Percentiles rank a stretch among this genome's conserved stretches.
These are phyloP conservation scores for Fomitopsis serialis DNA, from an alignment of 768 basidiomycete genomes.

Conservation along the genomic window DNA sequence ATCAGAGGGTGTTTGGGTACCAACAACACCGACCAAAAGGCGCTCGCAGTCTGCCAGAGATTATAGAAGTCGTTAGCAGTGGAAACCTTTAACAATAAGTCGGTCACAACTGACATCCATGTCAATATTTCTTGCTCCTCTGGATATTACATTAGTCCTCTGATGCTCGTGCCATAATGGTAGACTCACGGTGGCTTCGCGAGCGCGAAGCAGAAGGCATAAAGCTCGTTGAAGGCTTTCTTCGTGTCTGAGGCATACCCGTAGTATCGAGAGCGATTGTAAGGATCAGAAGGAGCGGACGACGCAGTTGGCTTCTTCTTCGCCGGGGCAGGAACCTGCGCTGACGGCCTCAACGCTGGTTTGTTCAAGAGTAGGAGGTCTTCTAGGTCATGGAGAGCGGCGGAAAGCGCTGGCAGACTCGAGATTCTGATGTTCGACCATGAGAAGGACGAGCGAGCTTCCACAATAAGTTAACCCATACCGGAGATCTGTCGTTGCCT, in stretches of 20 bases:
- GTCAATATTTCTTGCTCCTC: slow-evolving; percentile 71
- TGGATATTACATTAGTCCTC: slow-evolving; percentile 18
- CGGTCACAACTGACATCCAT: slow-evolving; percentile 58
- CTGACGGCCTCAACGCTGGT: slow-evolving; percentile 24
- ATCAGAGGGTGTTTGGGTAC: slow-evolving; percentile 62
- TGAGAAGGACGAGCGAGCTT: slow-evolving; percentile 4
- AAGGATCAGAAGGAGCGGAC: slow-evolving; percentile 43
- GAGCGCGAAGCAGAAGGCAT: slow-evolving; percentile 64
- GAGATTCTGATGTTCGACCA: slow-evolving; percentile 34
- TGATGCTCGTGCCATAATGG: background rate
- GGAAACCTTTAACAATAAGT: background rate
- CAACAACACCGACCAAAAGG: slow-evolving; percentile 74
- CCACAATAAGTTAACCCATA: slow-evolving; percentile 23
- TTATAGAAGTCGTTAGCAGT: background rate
- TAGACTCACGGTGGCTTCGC: slow-evolving; percentile 65
- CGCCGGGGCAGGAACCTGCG: slow-evolving; percentile 9
- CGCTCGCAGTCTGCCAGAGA: slow-evolving; percentile 50
- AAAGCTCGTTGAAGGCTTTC: slow-evolving; percentile 57
- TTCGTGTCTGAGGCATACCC: slow-evolving; percentile 43
- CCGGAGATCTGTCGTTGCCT: slow-evolving; percentile 44
- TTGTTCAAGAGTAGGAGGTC: slow-evolving; percentile 50
- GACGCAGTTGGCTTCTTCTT: slow-evolving; percentile 28
- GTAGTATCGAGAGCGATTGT: slow-evolving; percentile 49
- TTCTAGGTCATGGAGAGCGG: slow-evolving; percentile 57
- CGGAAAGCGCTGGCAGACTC: slow-evolving; percentile 42